phyloP scores from a whole-genome alignment of 306 rosid genomes.

The Inga oerstediana region DNA sequence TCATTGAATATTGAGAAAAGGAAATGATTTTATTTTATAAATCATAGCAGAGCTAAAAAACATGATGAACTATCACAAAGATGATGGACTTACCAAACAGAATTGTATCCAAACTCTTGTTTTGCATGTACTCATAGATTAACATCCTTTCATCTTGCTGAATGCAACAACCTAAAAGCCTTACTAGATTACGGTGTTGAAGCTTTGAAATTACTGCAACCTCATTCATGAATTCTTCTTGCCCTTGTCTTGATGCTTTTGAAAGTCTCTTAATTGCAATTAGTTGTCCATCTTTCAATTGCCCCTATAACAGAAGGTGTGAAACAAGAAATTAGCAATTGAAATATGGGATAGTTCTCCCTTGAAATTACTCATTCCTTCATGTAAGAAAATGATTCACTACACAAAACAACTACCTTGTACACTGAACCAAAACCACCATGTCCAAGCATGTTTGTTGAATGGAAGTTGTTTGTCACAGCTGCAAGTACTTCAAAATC shows the following conservation, averaged over 20 bases:
- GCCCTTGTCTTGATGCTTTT: neutral
- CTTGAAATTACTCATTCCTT: neutral
- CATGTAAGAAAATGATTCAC: too few relatives aligned
- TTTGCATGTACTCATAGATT: neutral
- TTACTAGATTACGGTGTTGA: neutral
- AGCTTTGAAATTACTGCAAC: neutral
- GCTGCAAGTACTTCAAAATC: slow-evolving; percentile 6
- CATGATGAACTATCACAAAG: neutral
- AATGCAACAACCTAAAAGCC: neutral
- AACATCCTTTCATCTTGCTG: neutral
- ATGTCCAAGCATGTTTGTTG: neutral
- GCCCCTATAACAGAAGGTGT: neutral
- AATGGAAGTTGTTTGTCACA: slow-evolving; percentile 31
- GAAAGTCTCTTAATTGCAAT: slow-evolving; percentile 2
- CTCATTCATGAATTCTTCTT: slow-evolving; percentile 4
- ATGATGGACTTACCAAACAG: neutral
- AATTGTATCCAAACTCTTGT: slow-evolving; percentile 4
- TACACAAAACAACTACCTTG: neutral
- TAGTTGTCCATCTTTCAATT: neutral
- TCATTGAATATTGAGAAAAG: neutral
- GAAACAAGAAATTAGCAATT: neutral
- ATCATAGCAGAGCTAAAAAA: neutral
- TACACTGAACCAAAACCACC: slow-evolving; percentile 18
- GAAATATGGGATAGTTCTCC: neutral
- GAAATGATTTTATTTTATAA: neutral